phyloP scores from a whole-genome alignment of 176 grass and related monocot species.

The Chloris gayana region DNA sequence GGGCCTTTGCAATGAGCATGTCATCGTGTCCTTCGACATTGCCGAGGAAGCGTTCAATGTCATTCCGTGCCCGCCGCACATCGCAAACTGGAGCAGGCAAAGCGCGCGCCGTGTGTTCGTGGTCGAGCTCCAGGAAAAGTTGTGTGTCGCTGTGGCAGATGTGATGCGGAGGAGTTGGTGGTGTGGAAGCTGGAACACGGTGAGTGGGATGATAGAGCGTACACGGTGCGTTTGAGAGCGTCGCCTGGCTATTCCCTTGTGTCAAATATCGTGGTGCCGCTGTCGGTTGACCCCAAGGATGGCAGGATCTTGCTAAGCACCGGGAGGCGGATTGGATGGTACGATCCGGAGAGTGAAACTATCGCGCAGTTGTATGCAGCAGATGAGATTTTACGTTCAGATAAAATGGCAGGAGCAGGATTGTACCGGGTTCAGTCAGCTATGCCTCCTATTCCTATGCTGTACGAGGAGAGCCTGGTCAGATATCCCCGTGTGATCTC shows the following conservation, averaged over 20 bases:
- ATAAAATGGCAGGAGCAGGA: background rate
- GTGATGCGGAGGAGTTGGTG: background rate
- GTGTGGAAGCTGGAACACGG: constrained; percentile 2
- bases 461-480: background rate
- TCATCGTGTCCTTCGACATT: background rate
- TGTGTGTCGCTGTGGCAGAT: constrained; percentile 18
- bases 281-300: background rate
- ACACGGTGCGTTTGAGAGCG: background rate
- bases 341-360: background rate
- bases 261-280: background rate
- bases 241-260: background rate
- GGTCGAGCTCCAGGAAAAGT: background rate
- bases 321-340: background rate
- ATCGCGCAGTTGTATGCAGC: background rate
- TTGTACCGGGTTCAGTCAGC: background rate
- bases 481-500: background rate
- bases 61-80: constrained; percentile 2
- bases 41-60: background rate
- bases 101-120: background rate
- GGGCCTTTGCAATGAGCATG: background rate
- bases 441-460: background rate
- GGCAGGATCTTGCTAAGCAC: constrained; percentile 29
- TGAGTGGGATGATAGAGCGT: background rate
- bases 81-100: background rate
- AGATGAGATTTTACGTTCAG: background rate